A percentile compares a stretch with the other conserved stretches of the same genome.
These are phyloP conservation scores for Aspergillus ochraceoroseus DNA, from an alignment of 2,329 filamentous ascomycete species.

Conservation along the genomic window DNA sequence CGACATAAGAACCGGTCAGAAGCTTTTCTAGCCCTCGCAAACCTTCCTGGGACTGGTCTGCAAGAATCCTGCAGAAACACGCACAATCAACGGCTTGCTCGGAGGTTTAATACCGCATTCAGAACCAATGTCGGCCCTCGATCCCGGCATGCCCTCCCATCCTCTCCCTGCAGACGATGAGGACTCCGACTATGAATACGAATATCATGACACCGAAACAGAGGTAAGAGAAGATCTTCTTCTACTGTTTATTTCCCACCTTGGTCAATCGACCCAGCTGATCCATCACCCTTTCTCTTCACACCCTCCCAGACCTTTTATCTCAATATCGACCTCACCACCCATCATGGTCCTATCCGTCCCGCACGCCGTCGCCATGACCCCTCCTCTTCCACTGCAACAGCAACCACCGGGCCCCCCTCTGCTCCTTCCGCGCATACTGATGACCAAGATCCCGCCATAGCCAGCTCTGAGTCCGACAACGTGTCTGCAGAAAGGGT, in stretches of 20 bases:
- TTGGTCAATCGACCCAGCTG: too few species aligned
- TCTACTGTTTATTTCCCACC: too few species aligned
- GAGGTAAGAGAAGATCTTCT: conserved; percentile 46
- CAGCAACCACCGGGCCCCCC: conserved; percentile 7
- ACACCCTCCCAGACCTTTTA: conserved; percentile 54
- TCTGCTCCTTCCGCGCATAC: conserved; percentile 12
- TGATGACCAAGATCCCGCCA: conserved; percentile 35
- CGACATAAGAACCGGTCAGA: too few species aligned
- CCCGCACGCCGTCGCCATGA: conserved; percentile 30
- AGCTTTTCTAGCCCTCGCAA: too few species aligned
- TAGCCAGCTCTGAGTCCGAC: conserved; percentile 36
- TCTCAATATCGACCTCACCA: conserved; percentile 56
- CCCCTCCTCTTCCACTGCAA: conserved; percentile 12
- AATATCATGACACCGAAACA: conserved; percentile 52
- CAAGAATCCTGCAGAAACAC: too few species aligned
- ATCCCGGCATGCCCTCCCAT: conserved; percentile 25
- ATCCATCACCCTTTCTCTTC: too few species aligned
- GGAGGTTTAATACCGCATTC: conserved; percentile 3
- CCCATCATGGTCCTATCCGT: conserved; percentile 39
- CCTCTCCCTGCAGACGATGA: conserved; percentile 35
- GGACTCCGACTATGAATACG: conserved; percentile 56
- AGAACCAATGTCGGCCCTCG: conserved; percentile 17
- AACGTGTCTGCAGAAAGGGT: conserved; percentile 45
- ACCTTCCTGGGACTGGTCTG: too few species aligned
- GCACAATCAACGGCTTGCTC: too few species aligned